Evolutionary conservation across 306 rosid genomes (phyloP).

Genomic region (Cucurbita ficifolia): DNA sequence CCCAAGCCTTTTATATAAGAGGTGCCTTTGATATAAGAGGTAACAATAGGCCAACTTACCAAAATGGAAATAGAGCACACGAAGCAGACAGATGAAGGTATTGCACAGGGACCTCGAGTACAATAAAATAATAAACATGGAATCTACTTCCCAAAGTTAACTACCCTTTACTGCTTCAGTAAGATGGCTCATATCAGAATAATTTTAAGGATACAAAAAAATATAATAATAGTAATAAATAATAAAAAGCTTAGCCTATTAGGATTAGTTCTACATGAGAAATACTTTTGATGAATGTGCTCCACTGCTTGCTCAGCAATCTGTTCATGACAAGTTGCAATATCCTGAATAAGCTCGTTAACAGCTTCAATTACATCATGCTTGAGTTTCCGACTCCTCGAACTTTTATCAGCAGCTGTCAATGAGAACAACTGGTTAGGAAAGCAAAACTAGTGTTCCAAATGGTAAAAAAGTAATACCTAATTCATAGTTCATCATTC

Average conservation of each 20-base stretch:
- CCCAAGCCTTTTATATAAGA: not conserved
- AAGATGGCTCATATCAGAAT: not conserved
- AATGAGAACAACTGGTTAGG: constrained; percentile 3
- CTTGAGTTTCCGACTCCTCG: constrained; percentile 70
- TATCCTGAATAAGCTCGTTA: constrained; percentile 90
- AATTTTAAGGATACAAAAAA: not conserved
- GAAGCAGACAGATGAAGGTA: not conserved
- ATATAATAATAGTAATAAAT: not conserved
- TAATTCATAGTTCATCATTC: not conserved
- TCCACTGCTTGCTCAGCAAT: constrained; percentile 99
- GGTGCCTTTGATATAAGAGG: not conserved
- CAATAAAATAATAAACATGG: not conserved
- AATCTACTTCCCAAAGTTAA: not conserved
- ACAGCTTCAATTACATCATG: constrained; percentile 98
- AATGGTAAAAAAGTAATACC: not conserved
- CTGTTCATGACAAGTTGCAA: constrained; percentile 73
- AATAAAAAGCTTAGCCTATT: not conserved
- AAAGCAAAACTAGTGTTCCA: not conserved
- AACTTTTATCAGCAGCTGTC: constrained; percentile 79
- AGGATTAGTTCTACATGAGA: not conserved
- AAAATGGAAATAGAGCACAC: not conserved
- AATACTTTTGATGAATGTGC: constrained; percentile 95
- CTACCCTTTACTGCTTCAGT: not conserved
- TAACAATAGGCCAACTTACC: not conserved
- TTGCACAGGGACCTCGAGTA: not conserved